Evolutionary conservation across 2,329 filamentous ascomycete species (phyloP).

Genomic region (Trichoderma atroviride): DNA sequence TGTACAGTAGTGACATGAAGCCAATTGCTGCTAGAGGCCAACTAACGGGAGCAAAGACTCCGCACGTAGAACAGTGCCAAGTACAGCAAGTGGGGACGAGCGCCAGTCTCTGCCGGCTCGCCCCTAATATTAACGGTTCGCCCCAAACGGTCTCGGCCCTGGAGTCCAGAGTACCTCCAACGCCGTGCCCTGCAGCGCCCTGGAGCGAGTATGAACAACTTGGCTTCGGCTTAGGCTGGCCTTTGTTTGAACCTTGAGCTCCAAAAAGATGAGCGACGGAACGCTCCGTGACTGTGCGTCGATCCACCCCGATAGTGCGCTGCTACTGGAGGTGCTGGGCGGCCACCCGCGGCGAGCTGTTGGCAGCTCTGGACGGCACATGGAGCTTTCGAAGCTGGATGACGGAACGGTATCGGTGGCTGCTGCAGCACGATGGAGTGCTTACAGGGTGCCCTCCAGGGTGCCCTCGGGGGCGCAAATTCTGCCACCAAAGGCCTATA

Average conservation of each 20-base stretch:
- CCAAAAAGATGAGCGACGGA: background rate
- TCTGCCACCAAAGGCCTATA: background rate
- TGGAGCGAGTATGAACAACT: background rate
- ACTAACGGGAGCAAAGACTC: slow-evolving; percentile 2
- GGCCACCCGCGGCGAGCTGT: background rate
- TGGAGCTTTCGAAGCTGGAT: background rate
- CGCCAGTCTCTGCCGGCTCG: background rate
- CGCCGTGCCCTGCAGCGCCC: background rate
- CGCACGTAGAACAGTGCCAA: background rate
- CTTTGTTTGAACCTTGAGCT: background rate
- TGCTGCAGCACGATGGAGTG: background rate
- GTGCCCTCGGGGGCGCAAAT: background rate
- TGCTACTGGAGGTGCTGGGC: background rate
- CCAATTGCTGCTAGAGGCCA: background rate
- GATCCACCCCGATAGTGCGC: background rate
- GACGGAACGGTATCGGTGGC: background rate
- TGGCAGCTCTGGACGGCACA: background rate
- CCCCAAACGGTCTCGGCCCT: too few relatives aligned
- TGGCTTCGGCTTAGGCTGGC: background rate
- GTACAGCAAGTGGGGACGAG: background rate
- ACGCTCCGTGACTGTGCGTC: background rate
- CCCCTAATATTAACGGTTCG: background rate
- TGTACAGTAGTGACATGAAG: background rate
- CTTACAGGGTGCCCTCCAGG: background rate
- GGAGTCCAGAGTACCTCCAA: background rate